Evolutionary conservation across 352 stramenopile species (phyloP).

Genomic region (Paralagenidium karlingii): DNA sequence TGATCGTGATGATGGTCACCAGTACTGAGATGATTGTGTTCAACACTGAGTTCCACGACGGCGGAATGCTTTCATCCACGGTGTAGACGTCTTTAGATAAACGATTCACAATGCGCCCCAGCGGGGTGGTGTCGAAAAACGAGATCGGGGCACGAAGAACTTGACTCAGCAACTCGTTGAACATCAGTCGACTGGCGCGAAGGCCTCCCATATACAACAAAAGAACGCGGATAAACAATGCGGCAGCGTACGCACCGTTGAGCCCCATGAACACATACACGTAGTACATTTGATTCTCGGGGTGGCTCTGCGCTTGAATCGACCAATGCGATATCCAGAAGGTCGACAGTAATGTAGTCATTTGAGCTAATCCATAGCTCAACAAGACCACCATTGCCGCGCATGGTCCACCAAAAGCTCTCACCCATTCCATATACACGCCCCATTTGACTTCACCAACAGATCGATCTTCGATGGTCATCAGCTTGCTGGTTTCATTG

Average conservation of each 20-base stretch:
- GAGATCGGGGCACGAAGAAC: constrained; percentile 33
- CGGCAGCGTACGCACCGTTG: constrained; percentile 34
- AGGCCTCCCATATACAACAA: constrained; percentile 43
- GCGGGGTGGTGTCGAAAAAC: constrained; percentile 78
- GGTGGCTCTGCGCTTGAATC: constrained; percentile 33
- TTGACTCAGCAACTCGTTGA: constrained; percentile 33
- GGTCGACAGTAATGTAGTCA: constrained; percentile 33
- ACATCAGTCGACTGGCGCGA: constrained; percentile 37
- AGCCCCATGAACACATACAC: constrained; percentile 77
- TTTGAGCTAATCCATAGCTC: constrained; percentile 33
- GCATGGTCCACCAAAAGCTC: constrained; percentile 40
- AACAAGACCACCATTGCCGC: constrained; percentile 41
- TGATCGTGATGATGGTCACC: constrained; percentile 40
- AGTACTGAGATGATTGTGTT: constrained; percentile 36
- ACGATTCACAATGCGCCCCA: constrained; percentile 89
- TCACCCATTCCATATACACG: constrained; percentile 51
- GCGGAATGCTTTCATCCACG: constrained; percentile 77
- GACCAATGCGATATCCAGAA: constrained; percentile 94
- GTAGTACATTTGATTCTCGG: constrained; percentile 53
- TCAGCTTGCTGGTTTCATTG: constrained; percentile 18
- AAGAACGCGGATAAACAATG: constrained; percentile 49
- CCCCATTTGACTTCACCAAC: constrained; percentile 60
- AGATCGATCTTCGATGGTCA: constrained; percentile 60
- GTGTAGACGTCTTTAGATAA: constrained; percentile 88
- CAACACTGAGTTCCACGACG: constrained; percentile 6